Percentiles rank a stretch among this genome's conserved stretches.
Conservation (phyloP, 257 asterid species). For the Cruciata laevipes region DNA sequence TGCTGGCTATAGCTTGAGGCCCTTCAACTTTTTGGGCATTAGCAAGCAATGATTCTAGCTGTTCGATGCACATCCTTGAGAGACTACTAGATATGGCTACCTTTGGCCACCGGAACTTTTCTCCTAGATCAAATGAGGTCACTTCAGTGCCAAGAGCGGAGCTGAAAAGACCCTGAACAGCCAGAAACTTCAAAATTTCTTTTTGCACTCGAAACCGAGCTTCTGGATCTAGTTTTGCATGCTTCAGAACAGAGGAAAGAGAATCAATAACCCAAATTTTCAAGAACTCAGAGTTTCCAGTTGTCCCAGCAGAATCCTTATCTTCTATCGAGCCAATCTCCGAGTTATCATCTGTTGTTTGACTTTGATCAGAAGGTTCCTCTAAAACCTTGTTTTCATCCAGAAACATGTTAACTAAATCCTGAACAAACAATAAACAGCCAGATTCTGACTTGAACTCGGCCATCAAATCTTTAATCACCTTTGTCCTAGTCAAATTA, state of each 20-base stretch:
- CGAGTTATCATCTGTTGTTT: slow-evolving; percentile 93
- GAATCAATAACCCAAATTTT: slow-evolving; percentile 88
- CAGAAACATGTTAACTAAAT: slow-evolving; percentile 62
- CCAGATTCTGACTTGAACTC: slow-evolving; percentile 79
- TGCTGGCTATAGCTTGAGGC: slow-evolving; percentile 42
- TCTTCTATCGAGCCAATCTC: slow-evolving; percentile 79
- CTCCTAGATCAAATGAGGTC: slow-evolving; percentile 90
- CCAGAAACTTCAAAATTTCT: slow-evolving; percentile 80
- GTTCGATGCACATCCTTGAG: slow-evolving; percentile 79
- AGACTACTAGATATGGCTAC: slow-evolving; percentile 62
- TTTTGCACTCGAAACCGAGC: slow-evolving; percentile 64
- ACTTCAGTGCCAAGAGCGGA: slow-evolving; percentile 95
- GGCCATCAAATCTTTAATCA: slow-evolving; percentile 69
- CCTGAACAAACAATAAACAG: slow-evolving; percentile 60
- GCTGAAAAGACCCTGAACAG: slow-evolving; percentile 89
- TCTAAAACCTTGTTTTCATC: slow-evolving; percentile 79
- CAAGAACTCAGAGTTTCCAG: slow-evolving; percentile 57
- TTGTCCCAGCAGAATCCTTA: slow-evolving; percentile 51
- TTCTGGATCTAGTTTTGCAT: slow-evolving; percentile 63
- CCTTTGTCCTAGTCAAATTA: slow-evolving; percentile 65
- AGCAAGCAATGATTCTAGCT: slow-evolving; percentile 75
- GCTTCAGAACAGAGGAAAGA: slow-evolving; percentile 60
- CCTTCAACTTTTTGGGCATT: slow-evolving; percentile 79
- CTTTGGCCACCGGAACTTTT: slow-evolving; percentile 89
- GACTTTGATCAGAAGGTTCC: slow-evolving; percentile 98